Conservation (phyloP, 495 filamentous ascomycete genomes). For the Hypoxylon fragiforme region DNA sequence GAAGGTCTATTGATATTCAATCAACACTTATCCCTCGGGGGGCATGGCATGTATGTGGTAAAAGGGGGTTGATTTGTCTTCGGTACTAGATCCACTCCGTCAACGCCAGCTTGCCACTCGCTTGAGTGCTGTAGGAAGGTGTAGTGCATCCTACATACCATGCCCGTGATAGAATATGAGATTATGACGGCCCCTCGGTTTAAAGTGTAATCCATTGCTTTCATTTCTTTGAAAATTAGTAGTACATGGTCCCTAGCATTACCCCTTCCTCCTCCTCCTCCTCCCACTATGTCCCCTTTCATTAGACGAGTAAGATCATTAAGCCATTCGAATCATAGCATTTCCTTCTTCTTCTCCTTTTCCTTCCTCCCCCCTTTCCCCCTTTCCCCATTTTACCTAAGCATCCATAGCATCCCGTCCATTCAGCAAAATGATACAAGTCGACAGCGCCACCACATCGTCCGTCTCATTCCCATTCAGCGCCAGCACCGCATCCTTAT, state of each 20-base stretch:
- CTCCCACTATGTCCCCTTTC: not conserved
- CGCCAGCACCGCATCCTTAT: conserved; percentile 35
- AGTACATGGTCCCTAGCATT: conserved; percentile 9
- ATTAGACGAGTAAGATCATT: not conserved
- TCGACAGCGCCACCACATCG: conserved; percentile 33
- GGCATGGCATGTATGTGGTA: too few relatives aligned
- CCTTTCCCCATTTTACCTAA: not conserved
- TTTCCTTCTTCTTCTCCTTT: not conserved
- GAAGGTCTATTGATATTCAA: too few relatives aligned
- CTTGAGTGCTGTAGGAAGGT: too few relatives aligned
- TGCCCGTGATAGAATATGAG: too few relatives aligned
- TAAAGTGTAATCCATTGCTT: too few relatives aligned
- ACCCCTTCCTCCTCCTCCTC: too few relatives aligned
- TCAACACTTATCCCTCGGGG: too few relatives aligned
- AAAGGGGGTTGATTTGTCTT: too few relatives aligned
- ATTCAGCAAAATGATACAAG: conserved; percentile 37
- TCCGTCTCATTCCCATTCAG: conserved; percentile 33
- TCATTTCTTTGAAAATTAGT: conserved; percentile 10
- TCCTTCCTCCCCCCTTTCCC: not conserved
- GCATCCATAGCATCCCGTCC: conserved; percentile 38
- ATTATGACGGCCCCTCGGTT: too few relatives aligned
- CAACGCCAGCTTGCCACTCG: too few relatives aligned
- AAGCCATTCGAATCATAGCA: not conserved
- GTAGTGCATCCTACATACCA: too few relatives aligned
- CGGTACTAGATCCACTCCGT: too few relatives aligned